A percentile compares a stretch with the other conserved stretches of the same genome.
phyloP scores from a whole-genome alignment of 2,329 filamentous ascomycete genomes.

The Arthroderma uncinatum region DNA sequence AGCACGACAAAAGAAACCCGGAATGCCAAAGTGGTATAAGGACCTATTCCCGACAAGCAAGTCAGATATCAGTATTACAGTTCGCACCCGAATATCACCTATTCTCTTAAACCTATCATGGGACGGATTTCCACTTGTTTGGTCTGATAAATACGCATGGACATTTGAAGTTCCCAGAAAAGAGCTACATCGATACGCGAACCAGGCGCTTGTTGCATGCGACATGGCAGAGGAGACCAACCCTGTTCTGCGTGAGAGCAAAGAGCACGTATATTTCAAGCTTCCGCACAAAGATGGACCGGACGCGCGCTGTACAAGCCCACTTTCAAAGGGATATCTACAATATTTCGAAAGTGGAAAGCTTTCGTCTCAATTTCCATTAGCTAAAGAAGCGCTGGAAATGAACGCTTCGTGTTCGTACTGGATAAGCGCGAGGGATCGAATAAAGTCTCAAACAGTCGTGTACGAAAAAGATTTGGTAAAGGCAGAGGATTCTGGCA shows the following conservation, averaged over 20 bases:
- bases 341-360: conserved; percentile 82
- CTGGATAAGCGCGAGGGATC: conserved; percentile 91
- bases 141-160: conserved; percentile 91
- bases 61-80: conserved; percentile 59
- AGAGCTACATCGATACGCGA: conserved; percentile 54
- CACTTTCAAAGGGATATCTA: conserved; percentile 83
- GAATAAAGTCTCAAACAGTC: conserved; percentile 91
- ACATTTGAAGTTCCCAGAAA: conserved; percentile 64
- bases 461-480: conserved; percentile 62
- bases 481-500: conserved; percentile 17
- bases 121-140: conserved; percentile 80
- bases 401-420: conserved; percentile 99
- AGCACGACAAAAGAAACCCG: conserved; percentile 80
- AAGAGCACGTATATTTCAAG: conserved; percentile 65
- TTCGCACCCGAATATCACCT: conserved; percentile 78
- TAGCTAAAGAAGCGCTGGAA: conserved; percentile 87
- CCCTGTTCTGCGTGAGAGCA: conserved; percentile 53
- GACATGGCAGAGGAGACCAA: conserved; percentile 61
- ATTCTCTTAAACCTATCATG: conserved; percentile 73
- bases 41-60: conserved; percentile 65
- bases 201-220: conserved; percentile 61
- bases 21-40: conserved; percentile 94
- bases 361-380: conserved; percentile 73
- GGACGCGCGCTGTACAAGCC: conserved; percentile 68
- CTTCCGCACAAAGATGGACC: conserved; percentile 94